phyloP scores from a whole-genome alignment of 164 flowering plant genomes.

The Sedum album region DNA sequence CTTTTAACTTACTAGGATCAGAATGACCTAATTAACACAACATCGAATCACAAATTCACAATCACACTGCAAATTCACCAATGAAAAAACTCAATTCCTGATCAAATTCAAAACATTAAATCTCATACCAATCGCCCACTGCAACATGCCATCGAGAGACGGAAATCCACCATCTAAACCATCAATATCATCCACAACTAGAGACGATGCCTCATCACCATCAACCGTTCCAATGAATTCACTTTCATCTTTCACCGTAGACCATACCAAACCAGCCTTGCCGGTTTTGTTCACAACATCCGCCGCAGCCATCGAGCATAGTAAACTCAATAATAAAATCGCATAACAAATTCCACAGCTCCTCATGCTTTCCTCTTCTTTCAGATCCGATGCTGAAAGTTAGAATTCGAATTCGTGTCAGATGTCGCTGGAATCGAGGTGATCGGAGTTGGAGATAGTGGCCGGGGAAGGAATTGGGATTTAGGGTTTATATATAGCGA shows the following conservation, averaged over 20 bases:
- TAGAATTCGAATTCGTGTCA: background rate
- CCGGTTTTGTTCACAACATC: slow-evolving; percentile 20
- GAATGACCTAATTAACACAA: slow-evolving; percentile 51
- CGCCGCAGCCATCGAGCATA: slow-evolving; percentile 6
- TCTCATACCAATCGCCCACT: slow-evolving; percentile 82
- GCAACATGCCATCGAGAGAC: slow-evolving; percentile 78
- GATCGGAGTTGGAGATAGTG: background rate
- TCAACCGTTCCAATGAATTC: slow-evolving; percentile 13
- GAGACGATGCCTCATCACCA: slow-evolving; percentile 13
- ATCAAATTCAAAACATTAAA: background rate
- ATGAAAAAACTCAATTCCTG: too few relatives aligned
- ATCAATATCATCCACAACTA: slow-evolving; percentile 17
- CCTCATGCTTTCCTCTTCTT: background rate
- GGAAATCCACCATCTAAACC: slow-evolving; percentile 76
- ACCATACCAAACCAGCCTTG: slow-evolving; percentile 31
- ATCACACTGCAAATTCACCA: background rate
- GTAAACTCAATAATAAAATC: background rate
- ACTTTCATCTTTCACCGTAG: slow-evolving; percentile 34
- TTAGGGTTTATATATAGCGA: background rate
- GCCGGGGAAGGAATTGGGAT: background rate
- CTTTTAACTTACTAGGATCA: slow-evolving; percentile 66
- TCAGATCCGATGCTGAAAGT: too few relatives aligned
- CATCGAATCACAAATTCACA: background rate
- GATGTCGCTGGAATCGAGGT: background rate
- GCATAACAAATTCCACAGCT: background rate